Conservation (phyloP, 805 yeast genomes). For the Wickerhamomyces chaumierensis region DNA sequence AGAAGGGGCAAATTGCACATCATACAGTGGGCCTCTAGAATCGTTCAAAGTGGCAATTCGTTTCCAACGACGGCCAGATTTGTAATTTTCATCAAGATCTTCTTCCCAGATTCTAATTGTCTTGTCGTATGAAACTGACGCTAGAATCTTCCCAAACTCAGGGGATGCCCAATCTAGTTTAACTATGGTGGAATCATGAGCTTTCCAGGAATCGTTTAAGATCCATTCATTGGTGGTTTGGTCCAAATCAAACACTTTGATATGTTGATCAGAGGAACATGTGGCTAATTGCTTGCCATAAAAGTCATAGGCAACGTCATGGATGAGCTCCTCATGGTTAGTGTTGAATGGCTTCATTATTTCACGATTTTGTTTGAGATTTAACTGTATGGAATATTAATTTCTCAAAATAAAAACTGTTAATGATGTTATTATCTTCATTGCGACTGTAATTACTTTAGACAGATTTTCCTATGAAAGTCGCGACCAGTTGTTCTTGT, state of each 20-base stretch:
- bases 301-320: conserved; percentile 84
- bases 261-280: conserved; percentile 88
- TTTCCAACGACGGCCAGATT: conserved; percentile 79
- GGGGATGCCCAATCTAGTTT: conserved; percentile 91
- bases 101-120: conserved; percentile 90
- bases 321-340: conserved; percentile 88
- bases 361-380: too few relatives aligned
- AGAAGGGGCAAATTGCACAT: conserved; percentile 80
- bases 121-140: conserved; percentile 83
- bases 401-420: too few relatives aligned
- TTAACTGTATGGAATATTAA: too few relatives aligned
- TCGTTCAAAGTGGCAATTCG: conserved; percentile 71
- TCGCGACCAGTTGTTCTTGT: too few relatives aligned
- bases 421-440: too few relatives aligned
- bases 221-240: conserved; percentile 65
- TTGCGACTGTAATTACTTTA: too few relatives aligned
- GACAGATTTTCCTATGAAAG: too few relatives aligned
- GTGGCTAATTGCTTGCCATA: conserved; percentile 91
- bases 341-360: conserved; percentile 65
- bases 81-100: conserved; percentile 60
- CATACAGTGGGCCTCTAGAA: conserved; percentile 80
- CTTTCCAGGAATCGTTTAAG: conserved; percentile 83
- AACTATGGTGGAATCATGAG: conserved; percentile 83
- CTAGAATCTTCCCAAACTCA: conserved; percentile 78
- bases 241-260: conserved; percentile 77